Percentiles rank a stretch among this genome's conserved stretches.
These are phyloP conservation scores for Fusarium camptoceras DNA, from an alignment of 2,329 filamentous ascomycete genomes.

Conservation along the genomic window DNA sequence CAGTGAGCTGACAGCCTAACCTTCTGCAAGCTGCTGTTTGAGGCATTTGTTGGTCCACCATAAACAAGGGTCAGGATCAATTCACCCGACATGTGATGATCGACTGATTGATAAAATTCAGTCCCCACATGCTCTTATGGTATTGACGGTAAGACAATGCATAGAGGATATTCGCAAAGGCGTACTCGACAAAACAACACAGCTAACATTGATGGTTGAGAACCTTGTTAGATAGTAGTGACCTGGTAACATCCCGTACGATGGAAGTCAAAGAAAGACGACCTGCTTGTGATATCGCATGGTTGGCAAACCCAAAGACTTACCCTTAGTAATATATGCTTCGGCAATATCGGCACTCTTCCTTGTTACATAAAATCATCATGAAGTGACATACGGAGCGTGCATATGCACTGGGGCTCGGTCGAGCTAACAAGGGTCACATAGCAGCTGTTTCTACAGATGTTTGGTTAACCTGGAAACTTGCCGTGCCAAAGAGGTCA, in stretches of 20 bases:
- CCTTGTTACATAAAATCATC: background rate
- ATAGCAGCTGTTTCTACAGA: background rate
- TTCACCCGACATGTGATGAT: background rate
- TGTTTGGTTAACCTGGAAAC: background rate
- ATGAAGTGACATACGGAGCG: background rate
- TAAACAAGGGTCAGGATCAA: background rate
- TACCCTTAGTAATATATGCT: background rate
- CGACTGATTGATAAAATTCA: background rate
- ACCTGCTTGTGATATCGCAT: background rate
- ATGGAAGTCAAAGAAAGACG: too few relatives aligned
- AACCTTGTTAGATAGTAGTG: background rate
- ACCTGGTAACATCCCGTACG: background rate
- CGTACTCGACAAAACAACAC: background rate
- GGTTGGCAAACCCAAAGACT: accelerated
- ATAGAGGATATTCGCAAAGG: background rate
- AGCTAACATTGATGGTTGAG: accelerated
- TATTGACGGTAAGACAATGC: too few relatives aligned
- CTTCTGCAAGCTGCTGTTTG: background rate
- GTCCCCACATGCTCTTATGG: too few relatives aligned
- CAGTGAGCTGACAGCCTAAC: accelerated
- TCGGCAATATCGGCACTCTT: background rate
- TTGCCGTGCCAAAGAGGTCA: background rate
- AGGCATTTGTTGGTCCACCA: background rate
- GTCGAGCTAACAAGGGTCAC: background rate
- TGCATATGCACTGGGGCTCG: background rate